phyloP scores from a whole-genome alignment of 176 grass and related monocot species.

The Guadua angustifolia region DNA sequence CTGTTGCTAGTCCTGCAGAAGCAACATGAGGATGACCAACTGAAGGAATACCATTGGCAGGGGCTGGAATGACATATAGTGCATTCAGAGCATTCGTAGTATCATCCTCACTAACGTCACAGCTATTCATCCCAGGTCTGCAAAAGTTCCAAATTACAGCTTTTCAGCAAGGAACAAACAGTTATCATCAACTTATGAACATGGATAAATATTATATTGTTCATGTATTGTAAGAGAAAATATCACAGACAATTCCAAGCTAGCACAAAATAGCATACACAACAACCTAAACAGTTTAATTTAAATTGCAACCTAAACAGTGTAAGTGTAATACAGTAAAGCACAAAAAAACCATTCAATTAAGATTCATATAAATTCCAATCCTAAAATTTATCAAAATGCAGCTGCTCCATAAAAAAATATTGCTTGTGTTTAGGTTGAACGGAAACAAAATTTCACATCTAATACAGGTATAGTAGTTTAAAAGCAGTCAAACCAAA shows the following conservation, averaged over 20 bases:
- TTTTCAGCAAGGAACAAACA: slow-evolving; percentile 36
- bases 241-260: background rate
- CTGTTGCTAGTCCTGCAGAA: slow-evolving; percentile 45
- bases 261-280: slow-evolving; percentile 30
- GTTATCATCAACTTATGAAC: slow-evolving; percentile 31
- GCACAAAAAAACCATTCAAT: slow-evolving; percentile 3
- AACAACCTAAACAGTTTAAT: slow-evolving; percentile 21
- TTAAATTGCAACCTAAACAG: background rate
- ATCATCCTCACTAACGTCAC: slow-evolving; percentile 84
- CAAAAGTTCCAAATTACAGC: slow-evolving; percentile 42
- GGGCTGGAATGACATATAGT: slow-evolving; percentile 64
- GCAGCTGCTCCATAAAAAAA: background rate
- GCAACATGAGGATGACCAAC: slow-evolving; percentile 57
- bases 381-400: background rate
- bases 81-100: slow-evolving; percentile 87
- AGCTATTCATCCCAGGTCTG: slow-evolving; percentile 90
- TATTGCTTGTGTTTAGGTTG: slow-evolving; percentile 4
- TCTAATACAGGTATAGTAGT: slow-evolving; percentile 9
- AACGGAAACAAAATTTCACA: slow-evolving; percentile 10
- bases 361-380: slow-evolving; percentile 23
- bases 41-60: slow-evolving; percentile 50
- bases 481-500: slow-evolving; percentile 40
- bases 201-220: slow-evolving; percentile 28
- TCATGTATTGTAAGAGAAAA: background rate
- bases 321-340: slow-evolving; percentile 3